Evolutionary conservation across 1,139 yeast genomes (phyloP).

Genomic region (Scheffersomyces illinoinensis): DNA sequence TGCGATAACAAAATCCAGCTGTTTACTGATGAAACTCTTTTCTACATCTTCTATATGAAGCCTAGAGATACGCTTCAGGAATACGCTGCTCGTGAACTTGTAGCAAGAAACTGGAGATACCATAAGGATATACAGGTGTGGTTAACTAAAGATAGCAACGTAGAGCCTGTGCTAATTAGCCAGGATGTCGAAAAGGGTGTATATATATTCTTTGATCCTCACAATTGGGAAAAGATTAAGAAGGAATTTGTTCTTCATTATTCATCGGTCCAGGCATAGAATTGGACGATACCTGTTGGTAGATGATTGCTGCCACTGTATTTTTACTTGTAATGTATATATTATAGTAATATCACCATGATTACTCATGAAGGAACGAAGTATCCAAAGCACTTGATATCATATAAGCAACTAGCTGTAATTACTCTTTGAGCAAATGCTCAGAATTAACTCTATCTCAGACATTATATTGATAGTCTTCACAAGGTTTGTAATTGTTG

Average conservation of each 20-base stretch:
- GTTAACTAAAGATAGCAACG: conserved; percentile 91
- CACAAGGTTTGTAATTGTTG: too few species aligned
- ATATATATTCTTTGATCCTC: conserved; percentile 96
- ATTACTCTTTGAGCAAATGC: too few species aligned
- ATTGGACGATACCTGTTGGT: not conserved
- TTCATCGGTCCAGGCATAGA: conserved; percentile 48
- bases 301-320: not conserved
- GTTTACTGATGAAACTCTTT: conserved; percentile 89
- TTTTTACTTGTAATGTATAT: not conserved
- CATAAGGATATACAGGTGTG: conserved; percentile 95
- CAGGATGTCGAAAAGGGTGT: conserved; percentile 91
- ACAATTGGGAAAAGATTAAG: conserved; percentile 92
- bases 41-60: conserved; percentile 90
- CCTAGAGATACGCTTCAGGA: conserved; percentile 95
- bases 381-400: not conserved
- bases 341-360: not conserved
- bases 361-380: not conserved
- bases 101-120: conserved; percentile 92
- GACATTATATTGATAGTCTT: not conserved
- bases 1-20: conserved; percentile 71
- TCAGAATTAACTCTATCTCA: not conserved
- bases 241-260: conserved; percentile 76
- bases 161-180: conserved; percentile 84
- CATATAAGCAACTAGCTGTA: not conserved
- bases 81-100: conserved; percentile 86